Conservation (phyloP, 1,284 basidiomycete species). For the Pseudozyma thailandica region DNA sequence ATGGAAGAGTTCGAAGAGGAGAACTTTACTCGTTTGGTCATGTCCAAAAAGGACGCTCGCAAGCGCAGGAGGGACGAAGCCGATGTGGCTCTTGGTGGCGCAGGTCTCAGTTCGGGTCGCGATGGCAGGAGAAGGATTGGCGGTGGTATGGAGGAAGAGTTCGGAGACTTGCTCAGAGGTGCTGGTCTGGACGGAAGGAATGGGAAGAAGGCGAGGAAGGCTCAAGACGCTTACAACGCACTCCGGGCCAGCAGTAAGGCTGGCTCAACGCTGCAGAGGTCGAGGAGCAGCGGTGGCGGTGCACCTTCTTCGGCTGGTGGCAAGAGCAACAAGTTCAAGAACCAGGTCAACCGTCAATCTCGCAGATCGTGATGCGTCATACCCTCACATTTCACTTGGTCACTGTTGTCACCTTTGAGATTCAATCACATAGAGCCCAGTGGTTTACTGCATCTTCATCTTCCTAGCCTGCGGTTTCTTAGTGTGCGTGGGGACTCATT, state of each 20-base stretch:
- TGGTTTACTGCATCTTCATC: too few relatives aligned
- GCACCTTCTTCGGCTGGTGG: conserved; percentile 6
- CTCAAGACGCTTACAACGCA: conserved; percentile 38
- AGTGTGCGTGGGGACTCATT: too few relatives aligned
- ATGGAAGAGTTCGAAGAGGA: conserved; percentile 94
- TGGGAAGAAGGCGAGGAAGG: conserved; percentile 52
- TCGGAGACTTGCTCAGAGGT: conserved; percentile 64
- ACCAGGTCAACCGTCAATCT: conserved; percentile 31
- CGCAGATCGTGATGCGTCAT: conserved; percentile 8
- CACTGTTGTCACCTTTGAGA: not conserved
- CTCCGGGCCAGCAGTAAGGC: conserved; percentile 35
- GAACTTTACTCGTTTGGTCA: conserved; percentile 89
- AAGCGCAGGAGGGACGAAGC: conserved; percentile 86
- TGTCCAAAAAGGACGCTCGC: conserved; percentile 88
- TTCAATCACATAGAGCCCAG: conserved; percentile 4
- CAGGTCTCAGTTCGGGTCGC: conserved; percentile 55
- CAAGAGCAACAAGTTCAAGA: conserved; percentile 36
- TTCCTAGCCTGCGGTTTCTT: too few relatives aligned
- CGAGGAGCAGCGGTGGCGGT: conserved; percentile 8
- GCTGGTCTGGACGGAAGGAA: conserved; percentile 41
- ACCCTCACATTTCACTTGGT: not conserved
- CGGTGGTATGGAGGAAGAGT: conserved; percentile 66
- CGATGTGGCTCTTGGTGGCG: conserved; percentile 84
- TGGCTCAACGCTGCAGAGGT: conserved; percentile 33
- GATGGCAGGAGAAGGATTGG: conserved; percentile 56